These are phyloP conservation scores for Tricholoma hemisulphureum DNA, from an alignment of 768 basidiomycete genomes.

Conservation along the genomic window DNA sequence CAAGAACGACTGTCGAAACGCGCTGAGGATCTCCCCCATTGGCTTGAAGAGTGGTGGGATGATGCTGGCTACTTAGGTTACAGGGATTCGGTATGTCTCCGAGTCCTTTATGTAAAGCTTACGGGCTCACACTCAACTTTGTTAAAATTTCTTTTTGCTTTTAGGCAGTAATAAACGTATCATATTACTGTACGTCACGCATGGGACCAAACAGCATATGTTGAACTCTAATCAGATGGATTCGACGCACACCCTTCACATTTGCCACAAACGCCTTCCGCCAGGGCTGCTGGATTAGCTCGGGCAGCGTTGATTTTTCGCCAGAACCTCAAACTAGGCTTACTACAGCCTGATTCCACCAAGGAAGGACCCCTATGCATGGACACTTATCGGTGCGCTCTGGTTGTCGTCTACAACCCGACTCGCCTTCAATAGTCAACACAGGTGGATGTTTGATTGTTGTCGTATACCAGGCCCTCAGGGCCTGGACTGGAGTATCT, in stretches of 20 bases:
- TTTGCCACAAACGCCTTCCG: constrained; percentile 53
- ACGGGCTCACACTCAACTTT: no score
- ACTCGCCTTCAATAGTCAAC: neutral
- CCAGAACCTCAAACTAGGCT: constrained; percentile 62
- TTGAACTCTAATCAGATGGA: constrained; percentile 54
- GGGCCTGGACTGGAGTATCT: constrained; percentile 75
- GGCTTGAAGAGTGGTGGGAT: constrained; percentile 97
- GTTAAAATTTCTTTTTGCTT: neutral
- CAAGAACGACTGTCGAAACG: constrained; percentile 63
- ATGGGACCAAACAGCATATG: neutral
- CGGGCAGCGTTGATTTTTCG: constrained; percentile 76
- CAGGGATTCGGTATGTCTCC: constrained; percentile 68
- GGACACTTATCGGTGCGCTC: constrained; percentile 75
- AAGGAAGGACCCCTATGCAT: constrained; percentile 77
- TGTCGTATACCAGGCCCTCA: constrained; percentile 74
- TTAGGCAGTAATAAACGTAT: constrained; percentile 83
- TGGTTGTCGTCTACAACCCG: neutral
- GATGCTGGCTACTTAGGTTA: constrained; percentile 79
- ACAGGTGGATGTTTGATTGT: constrained; percentile 91
- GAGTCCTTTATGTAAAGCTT: neutral
- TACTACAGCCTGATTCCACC: constrained; percentile 60
- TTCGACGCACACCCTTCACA: constrained; percentile 67
- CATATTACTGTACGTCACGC: constrained; percentile 77
- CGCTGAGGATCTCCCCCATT: constrained; percentile 59
- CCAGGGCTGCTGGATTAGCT: constrained; percentile 70